Evolutionary conservation across 768 basidiomycete species (phyloP).

Genomic region (Cystofilobasidium bisporidii): DNA sequence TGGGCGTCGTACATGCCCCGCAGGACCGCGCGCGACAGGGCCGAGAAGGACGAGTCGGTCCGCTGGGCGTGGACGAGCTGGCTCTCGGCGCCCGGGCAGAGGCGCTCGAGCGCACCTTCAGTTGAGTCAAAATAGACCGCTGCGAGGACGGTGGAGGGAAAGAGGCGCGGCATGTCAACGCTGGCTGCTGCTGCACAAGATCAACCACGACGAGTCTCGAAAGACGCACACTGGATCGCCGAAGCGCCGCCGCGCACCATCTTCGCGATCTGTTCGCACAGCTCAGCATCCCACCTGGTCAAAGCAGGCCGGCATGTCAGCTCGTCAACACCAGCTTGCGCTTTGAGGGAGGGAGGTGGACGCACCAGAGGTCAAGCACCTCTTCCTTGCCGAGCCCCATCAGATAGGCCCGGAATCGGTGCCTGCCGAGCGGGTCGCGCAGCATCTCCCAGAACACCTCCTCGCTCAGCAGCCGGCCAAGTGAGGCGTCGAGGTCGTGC

Average conservation of each 20-base stretch:
- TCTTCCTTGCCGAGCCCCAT: slow-evolving; percentile 7
- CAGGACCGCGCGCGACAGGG: not conserved
- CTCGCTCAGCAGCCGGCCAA: not conserved
- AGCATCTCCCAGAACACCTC: slow-evolving; percentile 21
- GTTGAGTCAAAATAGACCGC: not conserved
- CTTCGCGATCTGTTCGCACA: slow-evolving; percentile 1
- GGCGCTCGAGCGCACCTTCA: not conserved
- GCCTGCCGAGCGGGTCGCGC: slow-evolving; percentile 13
- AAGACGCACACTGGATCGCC: not conserved
- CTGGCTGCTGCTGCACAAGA: too few relatives aligned
- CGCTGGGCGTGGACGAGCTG: slow-evolving; percentile 7
- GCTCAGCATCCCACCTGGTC: slow-evolving; percentile 8
- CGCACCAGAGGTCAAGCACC: slow-evolving; percentile 18
- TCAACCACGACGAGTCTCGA: too few relatives aligned
- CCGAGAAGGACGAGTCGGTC: slow-evolving; percentile 1
- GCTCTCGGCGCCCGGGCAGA: not conserved
- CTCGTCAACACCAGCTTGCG: too few relatives aligned
- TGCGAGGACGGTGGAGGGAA: not conserved
- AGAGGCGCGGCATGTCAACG: too few relatives aligned
- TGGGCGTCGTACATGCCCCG: slow-evolving; percentile 1
- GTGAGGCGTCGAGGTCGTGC: slow-evolving; percentile 17
- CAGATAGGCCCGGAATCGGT: slow-evolving; percentile 8
- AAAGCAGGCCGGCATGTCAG: not conserved
- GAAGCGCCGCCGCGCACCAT: not conserved
- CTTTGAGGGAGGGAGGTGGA: not conserved